Conservation (phyloP, 331 rosid genomes). For the Telfairia occidentalis region DNA sequence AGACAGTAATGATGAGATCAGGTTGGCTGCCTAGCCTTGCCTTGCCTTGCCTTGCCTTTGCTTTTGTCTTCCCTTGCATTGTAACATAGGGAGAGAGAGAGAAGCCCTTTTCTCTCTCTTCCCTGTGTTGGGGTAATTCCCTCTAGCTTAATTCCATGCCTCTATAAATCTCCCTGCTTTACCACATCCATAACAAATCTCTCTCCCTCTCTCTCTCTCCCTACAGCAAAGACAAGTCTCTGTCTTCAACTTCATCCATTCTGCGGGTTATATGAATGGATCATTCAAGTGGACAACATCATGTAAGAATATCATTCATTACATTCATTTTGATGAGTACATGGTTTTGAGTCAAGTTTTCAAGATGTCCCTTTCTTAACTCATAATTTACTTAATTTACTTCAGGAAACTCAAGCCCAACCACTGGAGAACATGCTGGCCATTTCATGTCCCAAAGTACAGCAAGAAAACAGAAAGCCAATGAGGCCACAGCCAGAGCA, state of each 20-base stretch:
- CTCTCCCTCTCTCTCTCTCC: background rate
- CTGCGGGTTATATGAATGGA: conserved; percentile 39
- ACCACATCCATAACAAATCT: background rate
- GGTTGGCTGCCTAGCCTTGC: background rate
- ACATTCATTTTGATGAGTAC: background rate
- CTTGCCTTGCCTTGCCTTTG: background rate
- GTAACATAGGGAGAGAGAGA: too few species aligned
- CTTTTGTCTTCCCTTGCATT: background rate
- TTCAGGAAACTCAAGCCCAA: conserved; percentile 63
- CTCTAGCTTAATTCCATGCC: background rate
- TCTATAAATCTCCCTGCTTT: conserved; percentile 1
- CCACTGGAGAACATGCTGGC: conserved; percentile 70
- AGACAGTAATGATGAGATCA: conserved; percentile 11
- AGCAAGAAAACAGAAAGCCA: conserved; percentile 48
- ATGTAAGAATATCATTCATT: conserved; percentile 36
- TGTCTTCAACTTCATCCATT: conserved; percentile 1
- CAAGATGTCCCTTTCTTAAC: background rate
- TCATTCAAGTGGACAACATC: conserved; percentile 62
- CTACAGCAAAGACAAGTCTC: background rate
- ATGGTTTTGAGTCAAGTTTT: background rate
- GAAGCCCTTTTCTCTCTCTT: background rate
- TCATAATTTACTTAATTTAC: background rate
- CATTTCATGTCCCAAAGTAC: conserved; percentile 34
- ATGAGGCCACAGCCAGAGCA: conserved; percentile 80
- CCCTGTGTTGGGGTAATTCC: background rate